A percentile compares a stretch with the other conserved stretches of the same genome.
Conservation (phyloP, 805 yeast genomes). For the Komagataella kurtzmanii region DNA sequence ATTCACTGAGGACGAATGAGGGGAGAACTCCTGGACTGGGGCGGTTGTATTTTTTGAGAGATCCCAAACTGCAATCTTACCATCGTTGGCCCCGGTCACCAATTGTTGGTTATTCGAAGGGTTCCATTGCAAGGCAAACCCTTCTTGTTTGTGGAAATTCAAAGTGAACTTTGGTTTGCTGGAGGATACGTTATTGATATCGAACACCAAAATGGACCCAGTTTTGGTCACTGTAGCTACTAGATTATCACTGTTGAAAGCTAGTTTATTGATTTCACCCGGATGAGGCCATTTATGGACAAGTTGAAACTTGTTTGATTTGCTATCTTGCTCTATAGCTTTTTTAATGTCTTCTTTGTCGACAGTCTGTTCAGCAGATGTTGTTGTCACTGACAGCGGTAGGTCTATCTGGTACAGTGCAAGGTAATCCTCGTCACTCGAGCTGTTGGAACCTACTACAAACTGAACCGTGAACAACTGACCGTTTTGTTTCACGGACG, state of each 20-base stretch:
- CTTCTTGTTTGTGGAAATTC: conserved; percentile 49
- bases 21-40: conserved; percentile 34
- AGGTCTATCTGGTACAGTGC: conserved; percentile 28
- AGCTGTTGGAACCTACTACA: conserved; percentile 32
- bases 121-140: conserved; percentile 64
- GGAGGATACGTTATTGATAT: conserved; percentile 10
- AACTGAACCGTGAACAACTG: conserved; percentile 15
- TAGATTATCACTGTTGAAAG: conserved; percentile 34
- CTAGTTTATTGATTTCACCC: conserved; percentile 53
- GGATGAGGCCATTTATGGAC: conserved; percentile 43
- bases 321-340: conserved; percentile 14
- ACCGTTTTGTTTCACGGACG: conserved; percentile 18
- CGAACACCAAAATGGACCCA: conserved; percentile 36
- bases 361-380: conserved; percentile 3
- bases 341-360: not conserved
- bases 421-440: conserved; percentile 28
- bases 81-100: conserved; percentile 55
- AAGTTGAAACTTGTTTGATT: conserved; percentile 26
- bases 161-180: conserved; percentile 15
- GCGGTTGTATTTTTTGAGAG: conserved; percentile 12
- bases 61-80: conserved; percentile 64
- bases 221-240: conserved; percentile 42
- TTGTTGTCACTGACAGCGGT: conserved; percentile 29
- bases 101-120: conserved; percentile 25
- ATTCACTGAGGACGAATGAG: conserved; percentile 48